Evolutionary conservation across 768 basidiomycete species (phyloP), one percentile per base, ranked within the genome.

Genomic region (Boletus fagicola): DNA sequence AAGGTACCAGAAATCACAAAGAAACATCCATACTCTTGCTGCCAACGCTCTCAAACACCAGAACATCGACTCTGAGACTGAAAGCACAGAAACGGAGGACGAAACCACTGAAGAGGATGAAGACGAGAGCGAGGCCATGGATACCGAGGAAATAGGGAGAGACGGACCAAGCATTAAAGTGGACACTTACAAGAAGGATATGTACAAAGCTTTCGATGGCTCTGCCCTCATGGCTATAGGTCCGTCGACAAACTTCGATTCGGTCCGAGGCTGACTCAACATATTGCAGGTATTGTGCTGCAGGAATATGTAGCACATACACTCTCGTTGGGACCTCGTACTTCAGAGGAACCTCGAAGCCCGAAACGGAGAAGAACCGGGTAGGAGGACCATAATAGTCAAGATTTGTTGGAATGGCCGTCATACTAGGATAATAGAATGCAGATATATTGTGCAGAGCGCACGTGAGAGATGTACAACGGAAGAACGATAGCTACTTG

Each of bases 161-260:
- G 57, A 62, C 22, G 56, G 42, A 12, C 43, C 48, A 4, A 49
- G 20, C 22, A 44, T 46, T 7, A 61, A 54, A 51, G 38, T 26
- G 3, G 63, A 63, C 20, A 9, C 51, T 22, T 54, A 55, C 53
- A 35, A 18, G 15, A 64, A 76, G 59, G 86, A 89, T 61, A 91
- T 92, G 90, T 91, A 90, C 68, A 87, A 80, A 64, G 76, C 81
- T 4, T 76, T 90, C 59, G 86, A 90, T 62, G 90, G 90, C 5
- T 84, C 86, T 11, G 86, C 87, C 4, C 77, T 91, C 44, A 76
- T 91, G 70, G 87, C 83, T 4, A 77, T 92, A 59, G 87, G 90
- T 89, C 35, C 24, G 78, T 72, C 22, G 20, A 47, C 26, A 26
- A 20, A 28, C 6, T 31, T 52, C 16, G 18, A 20, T 45, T 51